phyloP scores from a whole-genome alignment of 2,329 filamentous ascomycete species.

The Cladosporium sp. region DNA sequence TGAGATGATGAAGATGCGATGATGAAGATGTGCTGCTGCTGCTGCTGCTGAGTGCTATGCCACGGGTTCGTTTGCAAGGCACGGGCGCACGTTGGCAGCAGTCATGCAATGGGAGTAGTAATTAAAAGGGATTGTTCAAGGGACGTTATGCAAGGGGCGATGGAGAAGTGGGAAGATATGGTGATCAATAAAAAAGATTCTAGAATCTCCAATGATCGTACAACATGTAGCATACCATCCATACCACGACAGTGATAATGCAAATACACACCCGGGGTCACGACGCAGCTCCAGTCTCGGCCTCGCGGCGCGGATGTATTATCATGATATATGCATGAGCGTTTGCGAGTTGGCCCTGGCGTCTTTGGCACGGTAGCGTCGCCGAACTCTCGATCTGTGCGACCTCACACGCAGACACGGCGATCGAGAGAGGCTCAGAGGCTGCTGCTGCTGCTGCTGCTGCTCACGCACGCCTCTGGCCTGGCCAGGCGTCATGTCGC shows the following conservation, averaged over 20 bases:
- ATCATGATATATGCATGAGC: no score
- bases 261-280: background rate
- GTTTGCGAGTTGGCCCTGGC: background rate
- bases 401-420: background rate
- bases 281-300: background rate
- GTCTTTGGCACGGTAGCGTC: background rate
- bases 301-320: no score
- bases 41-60: background rate
- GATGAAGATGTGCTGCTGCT: no score
- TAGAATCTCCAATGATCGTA: background rate
- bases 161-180: background rate
- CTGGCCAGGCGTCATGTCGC: background rate
- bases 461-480: background rate
- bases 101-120: no score
- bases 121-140: no score
- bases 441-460: no score
- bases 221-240: no score
- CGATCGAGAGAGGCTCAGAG: conserved; percentile 3
- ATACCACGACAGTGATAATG: no score
- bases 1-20: background rate
- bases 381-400: conserved; percentile 9
- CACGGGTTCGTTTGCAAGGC: background rate
- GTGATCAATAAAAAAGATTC: background rate
- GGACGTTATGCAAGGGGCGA: no score
- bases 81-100: no score